Percentiles rank a stretch among this genome's conserved stretches.
Conservation (phyloP, 495 filamentous ascomycete species). For the Penicillium coprophilum region DNA sequence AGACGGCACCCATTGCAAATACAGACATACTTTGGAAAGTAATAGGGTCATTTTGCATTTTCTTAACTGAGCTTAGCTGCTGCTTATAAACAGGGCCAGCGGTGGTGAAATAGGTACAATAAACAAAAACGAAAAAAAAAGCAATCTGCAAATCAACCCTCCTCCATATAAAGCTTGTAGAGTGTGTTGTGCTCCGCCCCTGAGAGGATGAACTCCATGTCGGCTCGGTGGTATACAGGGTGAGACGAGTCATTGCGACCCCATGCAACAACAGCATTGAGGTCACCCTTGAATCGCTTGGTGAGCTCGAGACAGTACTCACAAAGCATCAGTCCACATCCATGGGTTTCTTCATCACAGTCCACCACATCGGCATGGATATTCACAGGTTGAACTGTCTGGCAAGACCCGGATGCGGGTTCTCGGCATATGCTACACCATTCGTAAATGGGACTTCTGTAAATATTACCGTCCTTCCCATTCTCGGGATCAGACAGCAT, state of each 20-base stretch:
- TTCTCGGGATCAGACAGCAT: background rate
- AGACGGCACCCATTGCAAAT: too few species aligned
- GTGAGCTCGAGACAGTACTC: background rate
- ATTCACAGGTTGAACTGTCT: background rate
- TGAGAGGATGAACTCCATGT: constrained; percentile 11
- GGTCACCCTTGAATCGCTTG: constrained; percentile 2
- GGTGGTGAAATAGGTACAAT: background rate
- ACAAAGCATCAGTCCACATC: constrained; percentile 16
- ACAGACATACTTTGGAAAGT: background rate
- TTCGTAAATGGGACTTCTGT: background rate
- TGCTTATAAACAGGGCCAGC: background rate
- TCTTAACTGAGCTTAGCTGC: background rate
- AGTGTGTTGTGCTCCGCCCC: background rate
- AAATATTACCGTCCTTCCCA: background rate
- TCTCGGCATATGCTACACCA: constrained; percentile 18
- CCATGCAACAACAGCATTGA: constrained; percentile 3
- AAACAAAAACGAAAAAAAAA: background rate
- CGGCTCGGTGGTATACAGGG: constrained; percentile 9
- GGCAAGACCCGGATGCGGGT: constrained; percentile 11
- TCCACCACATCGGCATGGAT: background rate
- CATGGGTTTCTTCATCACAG: background rate
- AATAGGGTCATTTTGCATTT: background rate
- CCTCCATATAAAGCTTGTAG: background rate
- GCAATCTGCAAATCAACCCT: background rate
- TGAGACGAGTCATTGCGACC: background rate